A percentile compares a stretch with the other conserved stretches of the same genome.
phyloP scores from a whole-genome alignment of 2,329 filamentous ascomycete species.

The Fusarium palustre region DNA sequence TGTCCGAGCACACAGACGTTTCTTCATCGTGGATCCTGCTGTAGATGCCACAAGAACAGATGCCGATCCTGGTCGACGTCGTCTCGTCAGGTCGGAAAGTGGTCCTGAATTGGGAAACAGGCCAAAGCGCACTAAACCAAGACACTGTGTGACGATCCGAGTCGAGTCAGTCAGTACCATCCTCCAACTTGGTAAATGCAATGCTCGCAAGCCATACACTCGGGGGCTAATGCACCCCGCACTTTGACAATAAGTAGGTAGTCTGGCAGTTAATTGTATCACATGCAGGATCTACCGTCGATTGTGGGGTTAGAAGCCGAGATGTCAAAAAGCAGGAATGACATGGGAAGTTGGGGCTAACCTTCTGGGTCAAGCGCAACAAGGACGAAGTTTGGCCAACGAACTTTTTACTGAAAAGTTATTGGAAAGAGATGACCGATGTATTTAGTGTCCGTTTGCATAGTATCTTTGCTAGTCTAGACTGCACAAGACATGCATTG shows the following conservation, averaged over 20 bases:
- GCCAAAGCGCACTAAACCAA: not conserved
- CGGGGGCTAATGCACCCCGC: constrained; percentile 35
- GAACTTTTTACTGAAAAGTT: not conserved
- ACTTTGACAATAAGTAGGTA: not conserved
- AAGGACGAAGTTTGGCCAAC: not conserved
- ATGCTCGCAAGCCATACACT: constrained; percentile 26
- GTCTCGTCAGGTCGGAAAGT: constrained; percentile 34
- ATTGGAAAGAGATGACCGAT: not conserved
- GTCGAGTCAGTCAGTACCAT: not conserved
- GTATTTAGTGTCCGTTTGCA: not conserved
- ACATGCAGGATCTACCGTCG: constrained; percentile 5
- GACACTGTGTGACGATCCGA: not conserved
- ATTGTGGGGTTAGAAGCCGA: constrained; percentile 3
- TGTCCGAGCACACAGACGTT: not conserved
- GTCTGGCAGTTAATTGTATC: not conserved
- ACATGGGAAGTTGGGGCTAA: not conserved
- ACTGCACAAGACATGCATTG: not conserved
- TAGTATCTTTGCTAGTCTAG: not conserved
- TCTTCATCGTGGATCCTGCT: not conserved
- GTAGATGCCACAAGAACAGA: not conserved
- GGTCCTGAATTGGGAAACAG: constrained; percentile 26
- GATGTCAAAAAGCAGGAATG: not conserved
- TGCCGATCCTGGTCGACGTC: constrained; percentile 3
- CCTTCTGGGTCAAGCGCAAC: too few species aligned
- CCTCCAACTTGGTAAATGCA: constrained; percentile 9